phyloP scores from a whole-genome alignment of 1,139 yeast genomes.

The Magnusiomyces suaveolens region DNA sequence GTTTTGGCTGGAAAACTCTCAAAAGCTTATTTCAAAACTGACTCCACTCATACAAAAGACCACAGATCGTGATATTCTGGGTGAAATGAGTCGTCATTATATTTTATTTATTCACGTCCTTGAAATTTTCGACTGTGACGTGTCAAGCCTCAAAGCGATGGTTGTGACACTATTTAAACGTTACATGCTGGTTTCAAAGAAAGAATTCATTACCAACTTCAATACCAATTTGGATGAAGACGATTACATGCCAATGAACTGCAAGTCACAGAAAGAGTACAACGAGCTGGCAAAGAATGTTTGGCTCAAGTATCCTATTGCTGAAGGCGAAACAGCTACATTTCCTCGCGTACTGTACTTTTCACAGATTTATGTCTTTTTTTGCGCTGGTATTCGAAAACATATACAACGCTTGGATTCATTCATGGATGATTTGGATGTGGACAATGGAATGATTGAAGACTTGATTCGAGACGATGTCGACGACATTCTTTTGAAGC shows the following conservation, averaged over 20 bases:
- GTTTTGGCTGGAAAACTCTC: conserved; percentile 61
- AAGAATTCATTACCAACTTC: conserved; percentile 55
- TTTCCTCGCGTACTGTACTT: conserved; percentile 81
- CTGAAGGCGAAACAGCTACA: conserved; percentile 32
- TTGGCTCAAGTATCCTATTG: conserved; percentile 47
- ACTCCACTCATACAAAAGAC: conserved; percentile 23
- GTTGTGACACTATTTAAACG: conserved; percentile 51
- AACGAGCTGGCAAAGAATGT: conserved; percentile 53
- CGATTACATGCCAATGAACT: conserved; percentile 79
- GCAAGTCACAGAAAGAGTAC: conserved; percentile 51
- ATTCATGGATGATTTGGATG: conserved; percentile 54
- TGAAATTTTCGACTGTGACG: conserved; percentile 60
- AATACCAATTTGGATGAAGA: conserved; percentile 58
- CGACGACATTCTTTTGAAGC: conserved; percentile 58
- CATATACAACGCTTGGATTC: conserved; percentile 52
- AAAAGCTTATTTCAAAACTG: conserved; percentile 26
- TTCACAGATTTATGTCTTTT: conserved; percentile 77
- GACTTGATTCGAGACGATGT: conserved; percentile 42
- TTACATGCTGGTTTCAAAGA: conserved; percentile 48
- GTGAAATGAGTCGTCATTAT: conserved; percentile 46
- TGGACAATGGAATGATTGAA: conserved; percentile 41
- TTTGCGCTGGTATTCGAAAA: conserved; percentile 64
- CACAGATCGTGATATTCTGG: conserved; percentile 32
- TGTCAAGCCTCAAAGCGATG: conserved; percentile 52
- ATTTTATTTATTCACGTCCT: conserved; percentile 70